Evolutionary conservation across 176 grass and related monocot genomes (phyloP).

Genomic region (Phoenix roebelenii): DNA sequence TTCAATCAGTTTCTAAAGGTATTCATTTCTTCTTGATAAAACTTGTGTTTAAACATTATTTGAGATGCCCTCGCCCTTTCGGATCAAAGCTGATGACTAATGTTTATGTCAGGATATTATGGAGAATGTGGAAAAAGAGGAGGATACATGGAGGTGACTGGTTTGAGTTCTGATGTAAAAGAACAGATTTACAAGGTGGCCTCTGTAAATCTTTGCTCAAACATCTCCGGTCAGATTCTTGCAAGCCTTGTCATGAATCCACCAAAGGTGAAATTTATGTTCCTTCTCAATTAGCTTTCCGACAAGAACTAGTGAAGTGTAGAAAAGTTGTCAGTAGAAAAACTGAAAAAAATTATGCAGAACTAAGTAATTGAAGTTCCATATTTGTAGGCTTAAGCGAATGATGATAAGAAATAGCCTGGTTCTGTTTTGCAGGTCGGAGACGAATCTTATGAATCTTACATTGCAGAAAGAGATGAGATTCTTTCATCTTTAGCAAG

Average conservation of each 20-base stretch:
- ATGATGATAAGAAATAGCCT: conserved; percentile 3
- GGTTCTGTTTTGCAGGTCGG: conserved; percentile 45
- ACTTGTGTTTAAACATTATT: too few species aligned
- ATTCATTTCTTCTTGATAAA: background rate
- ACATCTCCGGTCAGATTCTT: conserved; percentile 49
- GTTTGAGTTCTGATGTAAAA: conserved; percentile 79
- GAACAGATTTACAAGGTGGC: conserved; percentile 98
- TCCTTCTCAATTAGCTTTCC: too few species aligned
- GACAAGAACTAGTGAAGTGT: too few species aligned
- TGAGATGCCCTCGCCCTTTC: too few species aligned
- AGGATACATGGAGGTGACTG: conserved; percentile 96
- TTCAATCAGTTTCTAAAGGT: conserved; percentile 94
- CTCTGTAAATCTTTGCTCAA: conserved; percentile 95
- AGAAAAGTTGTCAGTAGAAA: too few species aligned
- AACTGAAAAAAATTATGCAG: too few species aligned
- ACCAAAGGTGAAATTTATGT: conserved; percentile 35
- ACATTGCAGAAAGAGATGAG: conserved; percentile 62
- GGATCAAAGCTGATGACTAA: background rate
- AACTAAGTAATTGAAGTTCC: too few species aligned
- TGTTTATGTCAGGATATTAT: conserved; percentile 53
- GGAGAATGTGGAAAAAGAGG: conserved; percentile 99
- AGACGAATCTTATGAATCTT: conserved; percentile 88
- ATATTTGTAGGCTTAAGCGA: too few species aligned
- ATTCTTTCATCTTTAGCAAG: conserved; percentile 81
- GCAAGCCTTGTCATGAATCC: conserved; percentile 66